Evolutionary conservation across 176 grass and related monocot genomes (phyloP), one percentile per base, ranked within the genome.

Genomic region (Aegilops tauschii): DNA sequence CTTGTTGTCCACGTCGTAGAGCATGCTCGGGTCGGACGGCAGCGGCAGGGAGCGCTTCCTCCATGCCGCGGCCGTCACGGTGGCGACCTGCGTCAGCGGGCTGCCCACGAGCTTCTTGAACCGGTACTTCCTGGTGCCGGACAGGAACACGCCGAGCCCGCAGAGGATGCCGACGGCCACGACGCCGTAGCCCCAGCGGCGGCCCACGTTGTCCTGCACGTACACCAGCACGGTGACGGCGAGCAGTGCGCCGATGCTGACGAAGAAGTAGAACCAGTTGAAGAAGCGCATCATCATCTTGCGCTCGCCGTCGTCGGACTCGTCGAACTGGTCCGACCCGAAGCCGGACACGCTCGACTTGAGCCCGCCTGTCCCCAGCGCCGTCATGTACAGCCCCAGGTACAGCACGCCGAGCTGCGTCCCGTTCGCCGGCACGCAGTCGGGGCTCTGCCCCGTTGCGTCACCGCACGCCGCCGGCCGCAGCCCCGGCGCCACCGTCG

Each of bases 231-330:
- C 96, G 1, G 93, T 98, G 64, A 92, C 93, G 20, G 96, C 96
- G 0, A 98, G 88, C 87, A 95, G 89, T 29, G 93, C 89, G 68
- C 96, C 96, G 88, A 98, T 89, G 92, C 90, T 92, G 27, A 98
- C 91, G 90, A 98, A 98, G 80, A 98, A 98, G 88, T 94, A 98
- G 93, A 98, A 98, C 96, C 96, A 98, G 86, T 89, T 98, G 85
- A 98, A 95, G 88, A 98, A 98, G 17, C 64, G 88, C 84, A 92
- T 83, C 96, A 98, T 98, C 75, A 88, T 88, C 58, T 65, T 17
- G 31, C 91, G 89, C 88, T 98, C 96, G 42, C 86, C 70, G 56
- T 37, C 80, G 82, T 98, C 75, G 2, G 62, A 47, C 11, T 98
- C 96, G 58, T 98, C 96, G 91, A 98, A 98, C 86, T 98, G 96